Evolutionary conservation across 495 filamentous ascomycete genomes (phyloP).

Genomic region (Annulohypoxylon moriforme): DNA sequence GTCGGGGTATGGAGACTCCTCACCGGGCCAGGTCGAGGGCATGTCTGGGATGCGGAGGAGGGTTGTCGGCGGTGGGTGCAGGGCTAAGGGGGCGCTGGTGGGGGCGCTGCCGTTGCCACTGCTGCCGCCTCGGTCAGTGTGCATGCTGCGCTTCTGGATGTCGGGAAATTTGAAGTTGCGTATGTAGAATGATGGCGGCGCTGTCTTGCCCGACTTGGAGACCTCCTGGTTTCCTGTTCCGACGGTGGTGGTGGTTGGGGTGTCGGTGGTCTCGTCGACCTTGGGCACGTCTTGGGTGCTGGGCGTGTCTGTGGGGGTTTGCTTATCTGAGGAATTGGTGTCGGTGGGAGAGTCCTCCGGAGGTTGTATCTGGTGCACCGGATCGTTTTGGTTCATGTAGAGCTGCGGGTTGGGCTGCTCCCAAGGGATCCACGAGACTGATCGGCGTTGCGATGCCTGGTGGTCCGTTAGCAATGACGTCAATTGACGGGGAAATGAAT

Average conservation of each 20-base stretch:
- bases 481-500: neutral
- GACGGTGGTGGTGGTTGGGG: conserved; percentile 4
- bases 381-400: conserved; percentile 8
- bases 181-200: conserved; percentile 32
- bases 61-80: conserved; percentile 28
- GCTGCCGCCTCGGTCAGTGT: neutral
- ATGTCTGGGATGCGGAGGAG: conserved; percentile 33
- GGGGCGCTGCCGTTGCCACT: neutral
- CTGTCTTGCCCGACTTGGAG: conserved; percentile 29
- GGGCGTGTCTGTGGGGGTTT: neutral
- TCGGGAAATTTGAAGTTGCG: conserved; percentile 10
- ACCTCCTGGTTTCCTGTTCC: conserved; percentile 23
- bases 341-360: neutral
- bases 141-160: conserved; percentile 14
- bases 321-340: neutral
- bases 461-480: neutral
- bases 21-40: conserved; percentile 32
- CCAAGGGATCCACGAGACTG: conserved; percentile 46
- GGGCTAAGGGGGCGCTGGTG: neutral
- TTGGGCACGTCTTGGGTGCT: conserved; percentile 1
- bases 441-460: conserved; percentile 16
- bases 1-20: neutral
- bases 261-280: conserved; percentile 5
- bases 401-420: conserved; percentile 42
- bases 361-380: neutral